Conservation (phyloP, 2,329 filamentous ascomycete species). For the Leptographium galeiforme region DNA sequence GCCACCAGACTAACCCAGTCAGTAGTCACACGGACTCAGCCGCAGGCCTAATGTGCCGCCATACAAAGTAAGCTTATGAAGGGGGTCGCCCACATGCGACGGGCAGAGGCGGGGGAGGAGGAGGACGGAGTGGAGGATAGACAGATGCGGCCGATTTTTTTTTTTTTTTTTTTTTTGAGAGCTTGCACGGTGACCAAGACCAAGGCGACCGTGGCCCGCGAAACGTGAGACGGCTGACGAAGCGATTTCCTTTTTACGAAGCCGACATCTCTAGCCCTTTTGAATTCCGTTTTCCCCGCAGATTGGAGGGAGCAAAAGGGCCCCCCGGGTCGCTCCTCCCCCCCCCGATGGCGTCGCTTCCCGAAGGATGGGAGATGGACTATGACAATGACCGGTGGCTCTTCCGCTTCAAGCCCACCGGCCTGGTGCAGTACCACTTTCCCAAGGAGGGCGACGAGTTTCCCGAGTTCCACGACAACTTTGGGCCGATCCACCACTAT, state of each 20-base stretch:
- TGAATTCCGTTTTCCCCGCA: too few relatives aligned
- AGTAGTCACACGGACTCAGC: neutral
- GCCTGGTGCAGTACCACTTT: conserved; percentile 41
- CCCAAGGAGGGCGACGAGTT: conserved; percentile 45
- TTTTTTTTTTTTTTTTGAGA: too few relatives aligned
- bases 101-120: too few relatives aligned
- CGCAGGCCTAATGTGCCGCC: neutral
- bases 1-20: neutral
- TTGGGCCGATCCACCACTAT: conserved; percentile 17
- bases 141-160: too few relatives aligned
- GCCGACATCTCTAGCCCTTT: too few relatives aligned
- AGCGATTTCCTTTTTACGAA: too few relatives aligned
- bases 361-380: conserved; percentile 42
- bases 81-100: neutral
- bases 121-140: too few relatives aligned
- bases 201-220: too few relatives aligned
- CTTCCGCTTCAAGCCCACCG: conserved; percentile 41
- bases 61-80: neutral
- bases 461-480: conserved; percentile 32
- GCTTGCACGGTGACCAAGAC: too few relatives aligned
- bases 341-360: conserved; percentile 27
- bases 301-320: too few relatives aligned
- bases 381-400: conserved; percentile 46
- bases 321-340: too few relatives aligned
- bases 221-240: too few relatives aligned